These are phyloP conservation scores for Erysiphe pisi DNA, from an alignment of 2,329 filamentous ascomycete genomes.

Conservation along the genomic window DNA sequence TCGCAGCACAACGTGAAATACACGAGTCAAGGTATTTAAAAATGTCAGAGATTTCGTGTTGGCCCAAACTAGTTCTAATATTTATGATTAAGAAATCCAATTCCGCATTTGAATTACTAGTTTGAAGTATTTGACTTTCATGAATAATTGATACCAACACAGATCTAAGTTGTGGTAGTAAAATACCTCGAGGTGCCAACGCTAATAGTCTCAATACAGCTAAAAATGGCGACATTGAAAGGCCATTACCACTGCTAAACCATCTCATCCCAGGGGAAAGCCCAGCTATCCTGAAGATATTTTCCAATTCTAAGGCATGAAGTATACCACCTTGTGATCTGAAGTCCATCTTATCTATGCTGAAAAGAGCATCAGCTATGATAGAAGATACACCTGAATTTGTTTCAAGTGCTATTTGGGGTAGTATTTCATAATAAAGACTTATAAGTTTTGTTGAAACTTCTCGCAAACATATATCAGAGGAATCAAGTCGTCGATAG, in stretches of 20 bases:
- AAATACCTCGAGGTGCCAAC: conserved; percentile 42
- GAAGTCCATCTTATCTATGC: conserved; percentile 44
- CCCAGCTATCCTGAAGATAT: conserved; percentile 68
- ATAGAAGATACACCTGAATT: conserved; percentile 79
- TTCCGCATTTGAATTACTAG: conserved; percentile 39
- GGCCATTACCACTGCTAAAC: conserved; percentile 63
- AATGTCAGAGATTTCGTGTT: conserved; percentile 40
- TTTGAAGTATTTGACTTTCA: conserved; percentile 57
- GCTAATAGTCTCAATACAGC: conserved; percentile 53
- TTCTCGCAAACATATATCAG: conserved; percentile 65
- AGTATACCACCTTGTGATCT: conserved; percentile 45
- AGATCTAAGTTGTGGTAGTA: conserved; percentile 44
- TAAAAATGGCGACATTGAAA: conserved; percentile 59
- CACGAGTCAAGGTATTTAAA: conserved; percentile 76
- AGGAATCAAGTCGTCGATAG: conserved; percentile 57
- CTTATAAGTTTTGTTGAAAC: conserved; percentile 66
- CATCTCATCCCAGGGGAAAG: conserved; percentile 78
- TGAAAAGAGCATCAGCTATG: conserved; percentile 57
- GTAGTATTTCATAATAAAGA: conserved; percentile 75
- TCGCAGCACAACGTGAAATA: conserved; percentile 59
- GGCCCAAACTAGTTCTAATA: conserved; percentile 34
- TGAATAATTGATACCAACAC: conserved; percentile 51
- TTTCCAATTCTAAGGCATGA: conserved; percentile 63
- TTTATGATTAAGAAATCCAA: conserved; percentile 42
- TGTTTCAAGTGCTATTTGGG: conserved; percentile 66